phyloP scores from a whole-genome alignment of 331 rosid species.

The Telfairia occidentalis region DNA sequence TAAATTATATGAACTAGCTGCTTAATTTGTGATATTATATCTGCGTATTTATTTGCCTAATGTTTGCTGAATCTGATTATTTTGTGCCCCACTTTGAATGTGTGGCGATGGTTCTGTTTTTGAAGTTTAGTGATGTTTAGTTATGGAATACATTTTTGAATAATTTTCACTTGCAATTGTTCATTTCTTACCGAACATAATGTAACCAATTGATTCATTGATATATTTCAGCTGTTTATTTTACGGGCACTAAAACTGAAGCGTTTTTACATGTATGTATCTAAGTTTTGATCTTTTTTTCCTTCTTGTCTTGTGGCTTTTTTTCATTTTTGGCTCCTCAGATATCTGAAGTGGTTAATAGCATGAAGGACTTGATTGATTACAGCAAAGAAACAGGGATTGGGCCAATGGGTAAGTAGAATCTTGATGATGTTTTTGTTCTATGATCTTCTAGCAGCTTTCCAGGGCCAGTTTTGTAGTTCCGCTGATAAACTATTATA shows the following conservation, averaged over 20 bases:
- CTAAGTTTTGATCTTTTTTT: conserved; percentile 1
- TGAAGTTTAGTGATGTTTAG: neutral
- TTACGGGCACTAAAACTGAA: neutral
- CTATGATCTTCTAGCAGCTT: neutral
- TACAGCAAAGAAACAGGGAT: conserved; percentile 79
- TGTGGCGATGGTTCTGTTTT: neutral
- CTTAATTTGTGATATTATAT: neutral
- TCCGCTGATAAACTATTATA: neutral
- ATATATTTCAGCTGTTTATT: neutral
- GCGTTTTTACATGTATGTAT: neutral
- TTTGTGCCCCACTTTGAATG: neutral
- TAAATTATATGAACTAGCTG: neutral
- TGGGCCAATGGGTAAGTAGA: conserved; percentile 87
- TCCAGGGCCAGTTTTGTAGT: neutral
- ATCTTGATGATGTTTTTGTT: neutral
- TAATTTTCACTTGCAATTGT: neutral
- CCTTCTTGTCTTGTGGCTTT: neutral
- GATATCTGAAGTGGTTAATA: conserved; percentile 98
- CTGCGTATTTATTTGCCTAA: neutral
- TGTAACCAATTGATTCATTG: neutral
- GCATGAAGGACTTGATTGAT: conserved; percentile 97
- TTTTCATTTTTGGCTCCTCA: conserved; percentile 32
- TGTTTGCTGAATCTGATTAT: neutral
- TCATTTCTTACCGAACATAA: neutral
- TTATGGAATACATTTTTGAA: neutral